Evolutionary conservation across 2,329 filamentous ascomycete species (phyloP), one percentile per base, ranked within the genome.

Genomic region (Anisogramma anomala): DNA sequence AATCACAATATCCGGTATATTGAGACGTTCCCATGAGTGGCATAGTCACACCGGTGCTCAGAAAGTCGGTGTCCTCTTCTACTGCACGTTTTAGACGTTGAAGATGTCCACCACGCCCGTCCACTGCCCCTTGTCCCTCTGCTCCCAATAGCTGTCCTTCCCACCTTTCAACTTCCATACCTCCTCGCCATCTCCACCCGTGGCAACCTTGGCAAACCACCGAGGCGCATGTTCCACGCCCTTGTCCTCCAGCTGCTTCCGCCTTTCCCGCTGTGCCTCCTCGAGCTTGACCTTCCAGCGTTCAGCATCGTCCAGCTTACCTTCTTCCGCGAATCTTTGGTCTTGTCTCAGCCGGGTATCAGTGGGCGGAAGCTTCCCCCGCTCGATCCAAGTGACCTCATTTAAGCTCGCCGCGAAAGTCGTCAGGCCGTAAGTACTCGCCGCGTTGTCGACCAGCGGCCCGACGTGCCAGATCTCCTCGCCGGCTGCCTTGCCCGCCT

Each of bases 121-220:
- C 85, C 84, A 94, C 42, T 67, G 67, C 1, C 79, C 79, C 49
- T 66, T 74, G 3, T 68, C 71, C 46, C 89, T 74, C 62, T 85
- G 81, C 56, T 94, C 88, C 91, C 91, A 98, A 62, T 98, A 98
- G 7, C 85, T 80, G 14, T 93, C 86, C 61, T 82, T 87, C 15
- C 87, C 86, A 3, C 68, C 68, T 65, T 80, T 91, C 48, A 94
- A 60, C 53, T 77, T 73, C 84, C 84, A 84, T 9, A 82, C 68
- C 55, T 83, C 78, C 55, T 83, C 79, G 3, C 72, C 73, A 35
- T 74, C 71, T 18, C 72, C 68, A n/a, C 26, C 43, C 15, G 45
- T 45, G 3, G 71, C 67, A 7, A 83, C 77, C 61, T 74, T 80
- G 39, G 78, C 74, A 57, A 98, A 98, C 87, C 89, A 98, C 50